Percentiles rank a stretch among this genome's conserved stretches.
These are phyloP conservation scores for Dactylellina parvicollis DNA, from an alignment of 2,329 filamentous ascomycete genomes.

Conservation along the genomic window DNA sequence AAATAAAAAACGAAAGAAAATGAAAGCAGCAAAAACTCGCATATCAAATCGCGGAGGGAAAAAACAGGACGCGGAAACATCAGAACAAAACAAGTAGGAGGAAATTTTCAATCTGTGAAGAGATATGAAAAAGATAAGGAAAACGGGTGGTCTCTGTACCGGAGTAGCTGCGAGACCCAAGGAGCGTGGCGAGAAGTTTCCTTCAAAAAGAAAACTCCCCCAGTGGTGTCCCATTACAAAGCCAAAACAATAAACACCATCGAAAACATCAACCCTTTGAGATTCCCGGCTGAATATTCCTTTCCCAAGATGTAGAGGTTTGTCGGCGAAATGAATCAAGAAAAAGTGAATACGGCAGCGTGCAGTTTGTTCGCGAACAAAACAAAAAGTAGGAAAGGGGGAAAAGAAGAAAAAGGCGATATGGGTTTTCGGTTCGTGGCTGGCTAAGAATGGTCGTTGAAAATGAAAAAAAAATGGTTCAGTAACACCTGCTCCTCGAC, in stretches of 20 bases:
- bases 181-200: constrained; percentile 42
- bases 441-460: constrained; percentile 52
- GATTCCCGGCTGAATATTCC: constrained; percentile 50
- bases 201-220: constrained; percentile 13
- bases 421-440: constrained; percentile 18
- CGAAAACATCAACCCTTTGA: constrained; percentile 45
- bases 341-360: constrained; percentile 45
- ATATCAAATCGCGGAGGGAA: constrained; percentile 53
- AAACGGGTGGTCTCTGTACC: constrained; percentile 53
- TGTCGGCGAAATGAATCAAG: constrained; percentile 10
- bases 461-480: constrained; percentile 21
- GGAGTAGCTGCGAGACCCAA: constrained; percentile 55
- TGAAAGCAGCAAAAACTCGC: constrained; percentile 57
- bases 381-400: constrained; percentile 5
- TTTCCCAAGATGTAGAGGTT: constrained; percentile 19
- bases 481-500: constrained; percentile 51
- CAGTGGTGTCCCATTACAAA: constrained; percentile 53
- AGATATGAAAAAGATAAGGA: constrained; percentile 5
- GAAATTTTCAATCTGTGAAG: constrained; percentile 40
- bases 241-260: constrained; percentile 28
- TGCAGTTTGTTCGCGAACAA: background rate
- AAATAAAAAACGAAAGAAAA: constrained; percentile 24
- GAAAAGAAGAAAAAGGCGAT: constrained; percentile 30
- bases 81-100: background rate
- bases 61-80: constrained; percentile 6